Evolutionary conservation across 1,284 basidiomycete species (phyloP), one percentile per base, ranked within the genome.

Genomic region (Trametes sp.): DNA sequence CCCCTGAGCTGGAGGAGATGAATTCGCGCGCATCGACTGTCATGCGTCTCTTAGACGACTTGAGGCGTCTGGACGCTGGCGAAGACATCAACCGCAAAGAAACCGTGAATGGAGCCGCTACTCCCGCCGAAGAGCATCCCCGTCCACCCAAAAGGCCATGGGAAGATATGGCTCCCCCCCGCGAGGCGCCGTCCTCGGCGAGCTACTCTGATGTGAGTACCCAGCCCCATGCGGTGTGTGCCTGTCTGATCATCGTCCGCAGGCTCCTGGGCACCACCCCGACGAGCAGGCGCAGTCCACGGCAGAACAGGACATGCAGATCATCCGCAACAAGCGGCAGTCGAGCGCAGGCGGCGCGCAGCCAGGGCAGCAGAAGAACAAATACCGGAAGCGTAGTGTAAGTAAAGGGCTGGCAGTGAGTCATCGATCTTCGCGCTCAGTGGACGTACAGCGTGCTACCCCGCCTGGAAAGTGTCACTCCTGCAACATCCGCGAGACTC

Each of bases 391-490:
- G 74, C 79, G 90, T 75, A 92, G 90, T 77, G 90, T 92, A 76
- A 84, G 90, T 84, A 8, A 59, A 67, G 42, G 64, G 58, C 38
- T 61, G 38, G 64, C 61, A 14, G 57, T 65, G 54, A 72, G 68
- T 69, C 66, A 67, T 70, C 61, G 73, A 74, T 77, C 67, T 70
- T 77, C 70, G 69, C 70, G 70, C 51, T 51, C 52, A 63, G 50
- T 24, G 26, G 28, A 54, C 36, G 53, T 58, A 35, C 77, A 93
- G 91, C 86, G 91, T 64, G 90, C 90, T 52, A 89, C 87, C 42
- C 92, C 91, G 24, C 91, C 91, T 13, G 90, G 90, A 10, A 90
- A 92, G 72, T 93, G 91, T 70, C 90, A 92, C 75, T 92, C 91
- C 29, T 93, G 91, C 73, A 90, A 91, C 75, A 93, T 91, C 60